These are phyloP conservation scores for Talaromyces pinophilus DNA, from an alignment of 2,329 filamentous ascomycete genomes.

Conservation along the genomic window DNA sequence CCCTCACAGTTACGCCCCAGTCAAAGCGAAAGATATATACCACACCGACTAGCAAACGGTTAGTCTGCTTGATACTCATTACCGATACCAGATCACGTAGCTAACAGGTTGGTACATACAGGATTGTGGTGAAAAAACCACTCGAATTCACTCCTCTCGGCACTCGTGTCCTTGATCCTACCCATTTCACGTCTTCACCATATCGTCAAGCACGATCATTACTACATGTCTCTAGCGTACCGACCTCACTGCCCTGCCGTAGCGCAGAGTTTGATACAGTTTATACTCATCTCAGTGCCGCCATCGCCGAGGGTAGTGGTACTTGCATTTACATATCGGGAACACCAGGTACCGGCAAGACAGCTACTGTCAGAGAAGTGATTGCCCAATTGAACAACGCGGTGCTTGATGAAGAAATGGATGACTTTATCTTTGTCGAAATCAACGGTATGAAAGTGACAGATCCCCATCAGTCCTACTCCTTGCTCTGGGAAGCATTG, in stretches of 20 bases:
- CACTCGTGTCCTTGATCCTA: slow-evolving; percentile 77
- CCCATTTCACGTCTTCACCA: slow-evolving; percentile 74
- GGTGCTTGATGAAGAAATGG: slow-evolving; percentile 84
- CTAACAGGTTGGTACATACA: slow-evolving; percentile 28
- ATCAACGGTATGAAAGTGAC: slow-evolving; percentile 99
- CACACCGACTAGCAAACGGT: slow-evolving; percentile 66
- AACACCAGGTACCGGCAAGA: slow-evolving; percentile 97
- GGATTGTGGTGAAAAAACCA: slow-evolving; percentile 76
- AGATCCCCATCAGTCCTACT: slow-evolving; percentile 94
- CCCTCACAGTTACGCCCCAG: slow-evolving; percentile 46
- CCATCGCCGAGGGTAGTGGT: slow-evolving; percentile 89
- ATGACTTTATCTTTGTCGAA: slow-evolving; percentile 98
- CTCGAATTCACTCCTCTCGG: slow-evolving; percentile 95
- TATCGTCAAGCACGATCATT: slow-evolving; percentile 87
- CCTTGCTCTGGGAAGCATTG: slow-evolving; percentile 91
- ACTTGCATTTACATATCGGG: slow-evolving; percentile 99
- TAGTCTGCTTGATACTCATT: background rate
- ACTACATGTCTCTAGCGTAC: slow-evolving; percentile 91
- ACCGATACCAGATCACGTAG: background rate
- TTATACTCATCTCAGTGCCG: slow-evolving; percentile 89
- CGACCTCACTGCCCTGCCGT: slow-evolving; percentile 82
- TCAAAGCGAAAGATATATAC: slow-evolving; percentile 50
- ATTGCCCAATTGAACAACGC: slow-evolving; percentile 85
- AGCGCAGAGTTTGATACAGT: slow-evolving; percentile 90
- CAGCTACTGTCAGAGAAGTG: slow-evolving; percentile 93